Conservation (phyloP, 495 filamentous ascomycete species). For the Terfezia boudieri region DNA sequence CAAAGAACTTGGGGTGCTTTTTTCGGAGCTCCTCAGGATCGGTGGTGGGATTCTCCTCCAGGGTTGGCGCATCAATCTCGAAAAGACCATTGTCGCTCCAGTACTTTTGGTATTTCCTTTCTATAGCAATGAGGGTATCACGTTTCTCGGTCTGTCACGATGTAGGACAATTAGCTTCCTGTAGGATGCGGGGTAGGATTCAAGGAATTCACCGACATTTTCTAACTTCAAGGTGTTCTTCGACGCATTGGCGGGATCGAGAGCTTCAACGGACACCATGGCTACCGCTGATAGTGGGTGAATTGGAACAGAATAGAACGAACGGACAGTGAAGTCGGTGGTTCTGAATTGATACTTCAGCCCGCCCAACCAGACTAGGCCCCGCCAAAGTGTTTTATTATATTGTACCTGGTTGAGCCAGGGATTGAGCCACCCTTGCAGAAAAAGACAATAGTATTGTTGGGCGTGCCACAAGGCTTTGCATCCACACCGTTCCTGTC, state of each 20-base stretch:
- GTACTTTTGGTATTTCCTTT: constrained; percentile 77
- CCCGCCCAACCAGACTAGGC: no score
- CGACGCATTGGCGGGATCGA: constrained; percentile 36
- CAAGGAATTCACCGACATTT: constrained; percentile 27
- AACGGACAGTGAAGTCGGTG: no score
- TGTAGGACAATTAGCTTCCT: background rate
- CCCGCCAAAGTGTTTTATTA: no score
- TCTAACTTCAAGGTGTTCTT: constrained; percentile 54
- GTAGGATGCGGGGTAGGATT: background rate
- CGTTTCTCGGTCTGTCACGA: constrained; percentile 60
- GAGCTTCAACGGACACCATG: constrained; percentile 25
- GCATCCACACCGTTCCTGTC: background rate
- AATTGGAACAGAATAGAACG: no score
- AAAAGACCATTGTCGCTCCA: constrained; percentile 66
- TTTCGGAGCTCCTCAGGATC: constrained; percentile 49
- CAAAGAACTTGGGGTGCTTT: constrained; percentile 77
- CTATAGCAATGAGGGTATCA: constrained; percentile 63
- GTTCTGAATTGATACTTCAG: no score
- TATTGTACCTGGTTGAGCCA: no score
- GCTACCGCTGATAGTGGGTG: background rate
- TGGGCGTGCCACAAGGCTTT: no score
- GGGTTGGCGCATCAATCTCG: constrained; percentile 61
- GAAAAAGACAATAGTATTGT: no score
- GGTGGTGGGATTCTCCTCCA: constrained; percentile 49
- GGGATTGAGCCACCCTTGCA: no score